Evolutionary conservation across 805 yeast species (phyloP).

Genomic region (Blastobotrys peoriensis): DNA sequence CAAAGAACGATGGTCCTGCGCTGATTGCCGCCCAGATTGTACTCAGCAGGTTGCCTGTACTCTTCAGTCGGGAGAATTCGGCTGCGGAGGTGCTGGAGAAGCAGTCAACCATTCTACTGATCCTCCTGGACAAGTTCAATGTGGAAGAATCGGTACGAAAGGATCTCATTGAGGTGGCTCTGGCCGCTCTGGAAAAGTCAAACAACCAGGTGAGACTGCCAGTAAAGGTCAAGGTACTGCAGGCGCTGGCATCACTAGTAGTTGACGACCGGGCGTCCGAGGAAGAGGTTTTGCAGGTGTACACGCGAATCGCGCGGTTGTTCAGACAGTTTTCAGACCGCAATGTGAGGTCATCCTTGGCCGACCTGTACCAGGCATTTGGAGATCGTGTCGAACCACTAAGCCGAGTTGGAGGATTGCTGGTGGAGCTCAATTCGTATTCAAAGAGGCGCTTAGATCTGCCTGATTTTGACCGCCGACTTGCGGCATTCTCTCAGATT

Average conservation of each 20-base stretch:
- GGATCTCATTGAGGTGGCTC: constrained; percentile 50
- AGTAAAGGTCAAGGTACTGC: constrained; percentile 52
- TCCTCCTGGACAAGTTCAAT: constrained; percentile 44
- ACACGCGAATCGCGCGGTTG: constrained; percentile 47
- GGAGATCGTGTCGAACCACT: constrained; percentile 38
- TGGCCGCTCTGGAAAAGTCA: constrained; percentile 56
- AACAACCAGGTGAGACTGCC: constrained; percentile 42
- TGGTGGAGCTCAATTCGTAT: constrained; percentile 65
- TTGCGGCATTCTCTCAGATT: constrained; percentile 59
- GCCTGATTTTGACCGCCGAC: constrained; percentile 71
- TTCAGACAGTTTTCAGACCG: constrained; percentile 54
- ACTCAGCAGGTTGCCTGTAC: constrained; percentile 17
- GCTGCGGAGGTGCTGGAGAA: constrained; percentile 16
- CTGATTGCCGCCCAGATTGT: constrained; percentile 22
- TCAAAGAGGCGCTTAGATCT: constrained; percentile 58
- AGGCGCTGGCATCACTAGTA: constrained; percentile 51
- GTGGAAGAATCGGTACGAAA: constrained; percentile 49
- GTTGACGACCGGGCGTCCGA: constrained; percentile 27
- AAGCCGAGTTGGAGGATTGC: constrained; percentile 40
- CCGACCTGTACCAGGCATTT: constrained; percentile 53
- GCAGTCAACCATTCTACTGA: constrained; percentile 20
- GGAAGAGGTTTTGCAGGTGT: constrained; percentile 28
- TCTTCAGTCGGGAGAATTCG: constrained; percentile 15
- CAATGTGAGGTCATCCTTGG: constrained; percentile 55
- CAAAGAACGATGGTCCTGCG: background rate